These are phyloP conservation scores for Metarhizium rileyi DNA, from an alignment of 2,329 filamentous ascomycete genomes.

Conservation along the genomic window DNA sequence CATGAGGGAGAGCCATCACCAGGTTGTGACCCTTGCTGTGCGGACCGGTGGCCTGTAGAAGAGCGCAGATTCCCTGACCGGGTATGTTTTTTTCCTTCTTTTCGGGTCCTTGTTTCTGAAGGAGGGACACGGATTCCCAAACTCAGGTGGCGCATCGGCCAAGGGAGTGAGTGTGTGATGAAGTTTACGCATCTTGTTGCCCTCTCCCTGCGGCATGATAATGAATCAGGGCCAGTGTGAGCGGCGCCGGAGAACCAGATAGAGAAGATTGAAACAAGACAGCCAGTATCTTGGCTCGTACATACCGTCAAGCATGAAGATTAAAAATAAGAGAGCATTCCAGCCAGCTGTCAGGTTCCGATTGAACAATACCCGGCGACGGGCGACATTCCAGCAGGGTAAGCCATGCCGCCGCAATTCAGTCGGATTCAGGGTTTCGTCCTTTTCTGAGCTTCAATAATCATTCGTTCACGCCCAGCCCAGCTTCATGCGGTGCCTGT, in stretches of 20 bases:
- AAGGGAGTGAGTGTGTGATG: background rate
- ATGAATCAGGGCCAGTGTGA: background rate
- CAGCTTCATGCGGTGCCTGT: background rate
- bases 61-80: background rate
- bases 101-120: background rate
- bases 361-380: background rate
- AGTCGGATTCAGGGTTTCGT: background rate
- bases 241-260: background rate
- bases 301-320: background rate
- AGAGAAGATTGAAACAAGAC: no score
- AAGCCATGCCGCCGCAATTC: background rate
- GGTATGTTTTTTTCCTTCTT: background rate
- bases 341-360: background rate
- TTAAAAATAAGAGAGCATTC: background rate
- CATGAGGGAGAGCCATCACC: background rate
- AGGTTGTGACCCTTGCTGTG: background rate
- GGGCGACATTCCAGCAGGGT: background rate
- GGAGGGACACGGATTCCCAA: no score
- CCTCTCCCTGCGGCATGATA: background rate
- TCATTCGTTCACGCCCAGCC: background rate
- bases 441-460: background rate
- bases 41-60: background rate
- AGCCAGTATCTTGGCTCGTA: no score
- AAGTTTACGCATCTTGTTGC: background rate
- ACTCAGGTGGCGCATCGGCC: no score